phyloP scores from a whole-genome alignment of 805 yeast genomes.

The Wickerhamiella parazyma region DNA sequence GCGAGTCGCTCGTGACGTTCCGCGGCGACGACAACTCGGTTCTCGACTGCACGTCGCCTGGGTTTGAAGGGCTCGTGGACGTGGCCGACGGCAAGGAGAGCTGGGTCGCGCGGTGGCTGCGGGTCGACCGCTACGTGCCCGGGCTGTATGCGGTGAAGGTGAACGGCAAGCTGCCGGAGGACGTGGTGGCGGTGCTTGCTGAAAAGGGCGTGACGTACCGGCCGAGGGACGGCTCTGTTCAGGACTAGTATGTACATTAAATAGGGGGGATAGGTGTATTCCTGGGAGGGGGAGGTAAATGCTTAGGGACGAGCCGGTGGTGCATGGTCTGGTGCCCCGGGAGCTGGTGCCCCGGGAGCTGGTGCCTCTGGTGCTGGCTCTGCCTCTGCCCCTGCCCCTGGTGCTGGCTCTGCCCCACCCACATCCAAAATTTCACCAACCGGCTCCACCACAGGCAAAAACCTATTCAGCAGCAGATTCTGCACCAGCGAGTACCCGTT shows the following conservation, averaged over 20 bases:
- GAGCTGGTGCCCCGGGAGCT: no score
- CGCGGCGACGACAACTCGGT: constrained; percentile 70
- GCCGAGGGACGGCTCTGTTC: constrained; percentile 75
- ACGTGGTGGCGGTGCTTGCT: constrained; percentile 58
- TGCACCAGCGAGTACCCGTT: constrained; percentile 65
- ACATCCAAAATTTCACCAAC: constrained; percentile 22
- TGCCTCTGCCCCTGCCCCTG: no score
- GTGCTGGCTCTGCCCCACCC: neutral
- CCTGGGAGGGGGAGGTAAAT: no score
- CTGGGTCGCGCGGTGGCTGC: constrained; percentile 95
- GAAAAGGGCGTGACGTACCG: constrained; percentile 70
- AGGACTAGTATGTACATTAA: constrained; percentile 22
- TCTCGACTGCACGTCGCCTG: constrained; percentile 86
- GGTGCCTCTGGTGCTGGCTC: no score
- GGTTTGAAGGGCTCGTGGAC: constrained; percentile 91
- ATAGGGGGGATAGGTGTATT: no score
- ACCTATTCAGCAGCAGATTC: constrained; percentile 53
- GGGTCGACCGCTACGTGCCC: constrained; percentile 75
- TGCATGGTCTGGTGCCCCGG: no score
- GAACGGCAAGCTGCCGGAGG: constrained; percentile 81
- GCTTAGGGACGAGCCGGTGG: no score
- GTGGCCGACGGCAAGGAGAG: constrained; percentile 71
- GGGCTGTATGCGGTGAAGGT: constrained; percentile 92
- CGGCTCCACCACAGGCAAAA: constrained; percentile 44
- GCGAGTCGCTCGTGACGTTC: constrained; percentile 74